phyloP scores from a whole-genome alignment of 352 stramenopile species.

The Chrysophaeum taylorii region DNA sequence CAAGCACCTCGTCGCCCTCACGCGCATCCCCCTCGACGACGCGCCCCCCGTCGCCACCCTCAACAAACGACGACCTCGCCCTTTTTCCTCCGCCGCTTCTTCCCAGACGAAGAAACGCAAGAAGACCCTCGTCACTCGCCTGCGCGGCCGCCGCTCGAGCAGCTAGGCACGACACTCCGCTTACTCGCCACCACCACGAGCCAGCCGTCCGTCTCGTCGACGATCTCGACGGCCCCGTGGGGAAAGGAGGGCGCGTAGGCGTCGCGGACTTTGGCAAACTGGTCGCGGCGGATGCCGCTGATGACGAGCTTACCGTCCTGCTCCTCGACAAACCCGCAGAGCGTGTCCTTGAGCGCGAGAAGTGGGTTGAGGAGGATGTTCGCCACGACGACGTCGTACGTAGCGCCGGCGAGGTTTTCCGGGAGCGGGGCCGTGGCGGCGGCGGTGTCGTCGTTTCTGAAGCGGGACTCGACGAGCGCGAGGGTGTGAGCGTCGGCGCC shows the following conservation, averaged over 20 bases:
- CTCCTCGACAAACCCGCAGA: neutral
- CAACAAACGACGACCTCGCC: too few species aligned
- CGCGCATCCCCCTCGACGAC: too few species aligned
- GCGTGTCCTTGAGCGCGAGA: neutral
- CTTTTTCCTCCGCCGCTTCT: too few species aligned
- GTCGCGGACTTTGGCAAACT: conserved; percentile 64
- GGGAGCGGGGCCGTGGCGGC: conserved; percentile 50
- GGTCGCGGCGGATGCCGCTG: conserved; percentile 44
- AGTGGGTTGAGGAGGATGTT: conserved; percentile 24
- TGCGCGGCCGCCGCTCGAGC: too few species aligned
- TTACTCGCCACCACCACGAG: conserved; percentile 12
- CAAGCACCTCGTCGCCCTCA: too few species aligned
- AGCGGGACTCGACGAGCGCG: neutral
- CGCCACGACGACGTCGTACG: conserved; percentile 27
- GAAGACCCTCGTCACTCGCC: too few species aligned
- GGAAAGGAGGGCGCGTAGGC: conserved; percentile 15
- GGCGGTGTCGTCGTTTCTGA: neutral
- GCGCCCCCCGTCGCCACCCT: too few species aligned
- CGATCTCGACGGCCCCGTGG: neutral
- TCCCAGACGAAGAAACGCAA: too few species aligned
- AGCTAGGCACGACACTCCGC: too few species aligned
- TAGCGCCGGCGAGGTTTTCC: conserved; percentile 60
- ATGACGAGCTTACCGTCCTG: conserved; percentile 18
- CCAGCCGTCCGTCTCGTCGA: conserved; percentile 10
- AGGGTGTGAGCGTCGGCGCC: neutral